phyloP scores from a whole-genome alignment of 257 asterid species.

The Salvia miltiorrhiza region DNA sequence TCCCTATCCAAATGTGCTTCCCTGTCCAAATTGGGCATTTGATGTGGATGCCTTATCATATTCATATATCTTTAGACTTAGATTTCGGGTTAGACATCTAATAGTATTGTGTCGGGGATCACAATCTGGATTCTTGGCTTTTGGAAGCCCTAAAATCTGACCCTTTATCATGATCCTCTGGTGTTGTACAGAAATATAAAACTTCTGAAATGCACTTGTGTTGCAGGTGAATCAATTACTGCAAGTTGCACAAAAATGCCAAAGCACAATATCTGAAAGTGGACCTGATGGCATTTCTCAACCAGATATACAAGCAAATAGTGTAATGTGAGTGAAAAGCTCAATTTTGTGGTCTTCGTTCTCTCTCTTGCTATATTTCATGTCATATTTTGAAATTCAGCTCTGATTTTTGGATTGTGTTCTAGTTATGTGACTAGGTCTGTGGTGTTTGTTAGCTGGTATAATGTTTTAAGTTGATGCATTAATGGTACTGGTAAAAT shows the following conservation, averaged over 20 bases:
- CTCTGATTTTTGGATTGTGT: background rate
- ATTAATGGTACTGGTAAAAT: no score
- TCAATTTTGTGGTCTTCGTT: background rate
- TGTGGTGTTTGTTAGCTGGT: no score
- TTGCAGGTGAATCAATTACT: constrained; percentile 86
- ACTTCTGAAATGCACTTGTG: constrained; percentile 14
- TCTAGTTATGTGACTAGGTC: background rate
- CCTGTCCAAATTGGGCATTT: background rate
- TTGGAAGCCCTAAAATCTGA: background rate
- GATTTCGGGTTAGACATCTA: background rate
- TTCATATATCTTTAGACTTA: background rate
- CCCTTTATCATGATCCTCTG: constrained; percentile 4
- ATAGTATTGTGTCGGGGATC: background rate
- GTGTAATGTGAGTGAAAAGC: constrained; percentile 66
- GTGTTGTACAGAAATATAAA: background rate
- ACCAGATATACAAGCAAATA: constrained; percentile 83
- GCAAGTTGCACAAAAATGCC: constrained; percentile 98
- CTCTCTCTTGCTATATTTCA: background rate
- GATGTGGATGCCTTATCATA: constrained; percentile 1
- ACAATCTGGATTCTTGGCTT: background rate
- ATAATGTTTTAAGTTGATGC: no score
- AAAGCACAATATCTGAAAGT: constrained; percentile 77
- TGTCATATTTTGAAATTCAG: background rate
- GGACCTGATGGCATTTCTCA: constrained; percentile 85
- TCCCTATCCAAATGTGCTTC: background rate